Evolutionary conservation across 208 protist genomes (phyloP), one percentile per base, ranked within the genome.

Genomic region (Jaenimonas drosophilae): DNA sequence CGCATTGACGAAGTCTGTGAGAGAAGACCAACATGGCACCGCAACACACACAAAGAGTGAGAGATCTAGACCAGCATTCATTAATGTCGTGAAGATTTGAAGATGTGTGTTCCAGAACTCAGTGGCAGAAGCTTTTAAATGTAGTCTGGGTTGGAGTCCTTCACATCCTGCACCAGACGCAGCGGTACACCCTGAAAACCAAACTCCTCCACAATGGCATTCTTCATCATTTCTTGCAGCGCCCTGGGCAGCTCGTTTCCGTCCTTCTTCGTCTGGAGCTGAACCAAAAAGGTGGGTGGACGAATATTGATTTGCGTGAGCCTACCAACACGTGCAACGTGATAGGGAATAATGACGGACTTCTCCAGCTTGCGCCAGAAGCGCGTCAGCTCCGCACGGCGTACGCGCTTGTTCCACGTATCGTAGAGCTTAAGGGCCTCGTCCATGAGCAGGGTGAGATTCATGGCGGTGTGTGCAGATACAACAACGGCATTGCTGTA

Each of bases 321-420:
- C 33, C 83, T 72, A 0, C 83, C 80, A 19, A 95, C 67, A 4
- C 87, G 76, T 4, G 82, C 74, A 7, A 95, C 78, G 54, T 92
- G 80, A 60, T 88, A 81, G 1, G 87, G 87, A 47, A 95, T 85
- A 32, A 91, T 74, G 20, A 95, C 72, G 0, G 80, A 87, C 54
- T 87, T 90, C 59, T 95, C 87, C 56, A 95, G 47, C 54, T 88
- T 89, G n/a, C 82, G 69, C 87, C 87, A 95, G 45, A 95, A 86
- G 37, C 69, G 65, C 3, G 83, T 92, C 20, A 95, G 61, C 27
- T 91, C 80, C 0, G 77, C 54, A n/a, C 73, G 72, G 0, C 78
- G 67, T 14, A 91, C 79, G 12, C 74, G 84, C 54, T 83, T 91
- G 58, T 95, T 95, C 84, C 88, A 95, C 41, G 58, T 88, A 27